Evolutionary conservation across 2,329 filamentous ascomycete genomes (phyloP).

Genomic region (Trichophyton verrucosum): DNA sequence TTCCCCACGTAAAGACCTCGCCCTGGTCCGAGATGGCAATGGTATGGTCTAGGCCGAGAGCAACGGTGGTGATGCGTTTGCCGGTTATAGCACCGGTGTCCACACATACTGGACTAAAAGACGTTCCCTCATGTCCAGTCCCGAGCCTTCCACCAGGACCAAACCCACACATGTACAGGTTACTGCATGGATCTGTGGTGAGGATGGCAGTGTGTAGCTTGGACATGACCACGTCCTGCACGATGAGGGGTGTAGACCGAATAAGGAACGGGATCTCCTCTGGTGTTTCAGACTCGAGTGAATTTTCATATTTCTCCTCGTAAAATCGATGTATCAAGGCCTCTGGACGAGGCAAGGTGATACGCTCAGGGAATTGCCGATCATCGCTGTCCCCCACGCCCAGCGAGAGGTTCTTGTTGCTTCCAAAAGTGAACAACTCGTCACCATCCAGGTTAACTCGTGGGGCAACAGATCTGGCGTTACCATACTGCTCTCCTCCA

Average conservation of each 20-base stretch:
- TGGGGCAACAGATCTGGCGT: conserved; percentile 20
- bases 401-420: conserved; percentile 86
- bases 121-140: conserved; percentile 76
- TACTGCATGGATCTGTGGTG: conserved; percentile 75
- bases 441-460: conserved; percentile 49
- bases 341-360: conserved; percentile 62
- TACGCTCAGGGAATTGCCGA: conserved; percentile 79
- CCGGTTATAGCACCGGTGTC: conserved; percentile 60
- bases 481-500: conserved; percentile 33
- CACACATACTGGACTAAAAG: conserved; percentile 74
- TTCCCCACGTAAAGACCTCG: conserved; percentile 92
- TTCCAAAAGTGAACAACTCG: conserved; percentile 87
- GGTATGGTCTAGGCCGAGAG: conserved; percentile 82
- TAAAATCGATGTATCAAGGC: conserved; percentile 64
- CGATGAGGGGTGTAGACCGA: conserved; percentile 56
- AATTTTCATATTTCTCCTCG: conserved; percentile 44
- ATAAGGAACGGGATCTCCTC: conserved; percentile 55
- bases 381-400: conserved; percentile 95
- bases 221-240: conserved; percentile 74
- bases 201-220: conserved; percentile 85
- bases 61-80: conserved; percentile 62
- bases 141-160: conserved; percentile 82
- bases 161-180: conserved; percentile 85
- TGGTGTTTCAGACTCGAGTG: conserved; percentile 11
- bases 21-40: conserved; percentile 74